A percentile compares a stretch with the other conserved stretches of the same genome.
These are phyloP conservation scores for Hebeloma cylindrosporum DNA, from an alignment of 768 basidiomycete genomes.

Conservation along the genomic window DNA sequence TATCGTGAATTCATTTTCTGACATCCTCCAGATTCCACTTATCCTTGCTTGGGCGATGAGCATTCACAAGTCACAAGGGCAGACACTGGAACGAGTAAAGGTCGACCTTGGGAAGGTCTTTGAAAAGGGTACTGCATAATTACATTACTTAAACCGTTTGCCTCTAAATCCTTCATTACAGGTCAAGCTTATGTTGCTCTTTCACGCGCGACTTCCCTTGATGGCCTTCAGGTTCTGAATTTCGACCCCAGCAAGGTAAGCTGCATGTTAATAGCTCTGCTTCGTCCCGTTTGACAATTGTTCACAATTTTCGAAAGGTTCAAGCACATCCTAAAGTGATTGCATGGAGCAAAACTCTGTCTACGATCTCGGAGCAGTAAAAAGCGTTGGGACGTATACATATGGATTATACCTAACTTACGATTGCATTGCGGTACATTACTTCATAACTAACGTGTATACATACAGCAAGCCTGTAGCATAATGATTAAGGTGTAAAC, in stretches of 20 bases:
- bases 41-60: slow-evolving; percentile 98
- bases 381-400: no score
- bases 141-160: not conserved
- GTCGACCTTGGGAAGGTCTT: slow-evolving; percentile 93
- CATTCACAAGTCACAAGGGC: slow-evolving; percentile 98
- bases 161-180: slow-evolving; percentile 27
- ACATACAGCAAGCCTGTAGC: no score
- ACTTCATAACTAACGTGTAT: no score
- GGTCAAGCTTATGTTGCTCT: slow-evolving; percentile 91
- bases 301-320: slow-evolving; percentile 46
- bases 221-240: slow-evolving; percentile 81
- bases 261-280: not conserved
- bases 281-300: not conserved
- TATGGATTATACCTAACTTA: no score
- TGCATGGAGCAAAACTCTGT: slow-evolving; percentile 69
- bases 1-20: slow-evolving; percentile 1
- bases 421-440: no score
- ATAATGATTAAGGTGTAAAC: no score
- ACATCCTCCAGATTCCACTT: slow-evolving; percentile 65
- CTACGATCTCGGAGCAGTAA: slow-evolving; percentile 44
- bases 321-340: slow-evolving; percentile 71
- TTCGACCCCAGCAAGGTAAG: slow-evolving; percentile 73
- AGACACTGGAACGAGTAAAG: slow-evolving; percentile 92
- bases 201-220: slow-evolving; percentile 83
- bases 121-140: slow-evolving; percentile 67